These are phyloP conservation scores for Porcisia hertigi DNA, from an alignment of 208 protist genomes.

Conservation along the genomic window DNA sequence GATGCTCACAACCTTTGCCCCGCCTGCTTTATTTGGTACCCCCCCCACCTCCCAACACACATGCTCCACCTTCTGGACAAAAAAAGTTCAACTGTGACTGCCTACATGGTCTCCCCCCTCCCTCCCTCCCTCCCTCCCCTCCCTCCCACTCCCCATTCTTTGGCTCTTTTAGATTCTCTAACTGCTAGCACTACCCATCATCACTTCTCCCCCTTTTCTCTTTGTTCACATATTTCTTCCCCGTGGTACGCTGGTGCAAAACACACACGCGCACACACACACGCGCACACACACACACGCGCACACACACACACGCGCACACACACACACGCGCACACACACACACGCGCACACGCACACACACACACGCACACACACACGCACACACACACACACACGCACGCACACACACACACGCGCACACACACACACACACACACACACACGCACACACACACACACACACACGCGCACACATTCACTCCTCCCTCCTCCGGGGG, in stretches of 20 bases:
- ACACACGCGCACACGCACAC: neutral
- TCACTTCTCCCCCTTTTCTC: neutral
- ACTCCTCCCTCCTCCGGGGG: too few relatives aligned
- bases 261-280: constrained; percentile 1
- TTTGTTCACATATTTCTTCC: too few relatives aligned
- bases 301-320: neutral
- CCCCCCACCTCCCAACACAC: neutral
- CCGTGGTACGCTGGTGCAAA: too few relatives aligned
- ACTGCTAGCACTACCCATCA: neutral
- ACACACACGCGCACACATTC: too few relatives aligned
- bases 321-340: neutral
- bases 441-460: too few relatives aligned
- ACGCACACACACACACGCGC: too few relatives aligned
- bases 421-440: too few relatives aligned
- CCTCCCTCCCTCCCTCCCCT: neutral
- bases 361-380: too few relatives aligned
- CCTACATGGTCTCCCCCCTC: neutral
- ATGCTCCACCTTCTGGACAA: neutral
- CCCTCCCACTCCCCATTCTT: neutral
- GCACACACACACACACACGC: too few relatives aligned
- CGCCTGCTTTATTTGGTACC: neutral
- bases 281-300: neutral
- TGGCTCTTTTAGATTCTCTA: neutral
- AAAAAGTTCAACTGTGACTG: neutral
- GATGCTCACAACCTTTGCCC: neutral